These are phyloP conservation scores for Pseudozyma hubeiensis DNA, from an alignment of 1,284 basidiomycete species.

Conservation along the genomic window DNA sequence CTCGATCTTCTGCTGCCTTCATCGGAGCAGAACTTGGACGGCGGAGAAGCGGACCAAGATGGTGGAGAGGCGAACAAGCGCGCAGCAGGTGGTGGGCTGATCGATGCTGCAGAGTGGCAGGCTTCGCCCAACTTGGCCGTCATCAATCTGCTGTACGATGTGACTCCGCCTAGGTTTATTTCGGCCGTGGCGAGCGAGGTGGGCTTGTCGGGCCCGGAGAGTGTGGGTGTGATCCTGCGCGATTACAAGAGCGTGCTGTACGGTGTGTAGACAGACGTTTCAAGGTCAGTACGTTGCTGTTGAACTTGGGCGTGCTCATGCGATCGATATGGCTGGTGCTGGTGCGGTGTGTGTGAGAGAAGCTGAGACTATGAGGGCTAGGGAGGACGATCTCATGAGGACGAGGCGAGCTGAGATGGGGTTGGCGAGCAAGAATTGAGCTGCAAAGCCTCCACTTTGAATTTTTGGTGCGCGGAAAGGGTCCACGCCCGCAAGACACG, in stretches of 20 bases:
- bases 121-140: constrained; percentile 48
- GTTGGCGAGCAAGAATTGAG: too few species aligned
- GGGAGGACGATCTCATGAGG: too few species aligned
- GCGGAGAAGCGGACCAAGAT: constrained; percentile 1
- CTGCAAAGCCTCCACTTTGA: too few species aligned
- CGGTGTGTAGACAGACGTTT: constrained; percentile 37
- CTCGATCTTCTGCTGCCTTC: constrained; percentile 41
- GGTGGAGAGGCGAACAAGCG: not conserved
- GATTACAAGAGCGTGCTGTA: constrained; percentile 68
- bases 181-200: constrained; percentile 66
- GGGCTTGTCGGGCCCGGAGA: constrained; percentile 65
- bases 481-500: too few species aligned
- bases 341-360: not conserved
- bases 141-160: constrained; percentile 66
- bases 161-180: constrained; percentile 65
- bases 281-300: not conserved
- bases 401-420: too few species aligned
- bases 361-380: not conserved
- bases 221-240: constrained; percentile 65
- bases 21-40: constrained; percentile 27
- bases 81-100: constrained; percentile 17
- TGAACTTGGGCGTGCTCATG: not conserved
- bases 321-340: not conserved
- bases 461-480: too few species aligned
- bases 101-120: constrained; percentile 52